A percentile compares a stretch with the other conserved stretches of the same genome.
Conservation (phyloP, 2,329 filamentous ascomycete species). For the Pseudocercospora pini-densiflorae region DNA sequence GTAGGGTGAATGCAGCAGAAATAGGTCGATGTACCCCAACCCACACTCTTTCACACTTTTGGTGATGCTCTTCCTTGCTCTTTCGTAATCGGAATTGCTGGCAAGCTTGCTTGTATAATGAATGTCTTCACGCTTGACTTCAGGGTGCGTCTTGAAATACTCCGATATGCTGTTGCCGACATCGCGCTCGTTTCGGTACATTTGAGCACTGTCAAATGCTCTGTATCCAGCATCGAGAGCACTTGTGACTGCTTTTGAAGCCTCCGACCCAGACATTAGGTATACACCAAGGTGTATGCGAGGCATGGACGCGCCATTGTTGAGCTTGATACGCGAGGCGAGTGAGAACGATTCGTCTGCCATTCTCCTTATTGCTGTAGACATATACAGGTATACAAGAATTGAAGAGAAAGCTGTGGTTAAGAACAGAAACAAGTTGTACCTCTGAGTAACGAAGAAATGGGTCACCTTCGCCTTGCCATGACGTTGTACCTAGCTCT, state of each 20-base stretch:
- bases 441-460: conserved; percentile 35
- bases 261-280: conserved; percentile 68
- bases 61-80: conserved; percentile 68
- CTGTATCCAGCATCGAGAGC: conserved; percentile 51
- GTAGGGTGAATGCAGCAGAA: conserved; percentile 79
- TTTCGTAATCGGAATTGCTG: conserved; percentile 69
- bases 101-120: conserved; percentile 83
- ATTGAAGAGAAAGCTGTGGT: background rate
- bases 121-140: conserved; percentile 68
- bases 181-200: conserved; percentile 73
- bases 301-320: conserved; percentile 70
- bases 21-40: conserved; percentile 77
- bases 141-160: conserved; percentile 34
- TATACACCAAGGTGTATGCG: conserved; percentile 77
- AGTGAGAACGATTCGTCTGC: conserved; percentile 41
- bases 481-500: background rate
- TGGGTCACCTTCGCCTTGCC: conserved; percentile 30
- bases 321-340: conserved; percentile 55
- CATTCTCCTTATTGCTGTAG: conserved; percentile 25
- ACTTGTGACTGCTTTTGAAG: conserved; percentile 56
- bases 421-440: background rate
- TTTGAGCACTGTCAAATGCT: conserved; percentile 64
- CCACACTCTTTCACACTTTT: conserved; percentile 67
- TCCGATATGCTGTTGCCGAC: conserved; percentile 66
- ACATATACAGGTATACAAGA: conserved; percentile 15